A percentile compares a stretch with the other conserved stretches of the same genome.
These are phyloP conservation scores for Gleditsia sinensis DNA, from an alignment of 306 rosid species.

Conservation along the genomic window DNA sequence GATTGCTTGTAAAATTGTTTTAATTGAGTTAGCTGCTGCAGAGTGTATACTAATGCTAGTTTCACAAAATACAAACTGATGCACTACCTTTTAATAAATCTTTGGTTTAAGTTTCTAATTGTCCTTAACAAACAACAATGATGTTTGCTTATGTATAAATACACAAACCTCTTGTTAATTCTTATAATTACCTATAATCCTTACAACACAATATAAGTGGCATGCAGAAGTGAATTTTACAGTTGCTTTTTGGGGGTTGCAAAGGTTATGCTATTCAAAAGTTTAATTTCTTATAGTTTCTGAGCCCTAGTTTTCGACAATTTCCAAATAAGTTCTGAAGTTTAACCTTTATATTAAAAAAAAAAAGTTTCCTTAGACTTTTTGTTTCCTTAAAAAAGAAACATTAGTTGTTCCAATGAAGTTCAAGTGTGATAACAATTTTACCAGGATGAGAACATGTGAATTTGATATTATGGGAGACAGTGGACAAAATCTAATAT, in stretches of 20 bases:
- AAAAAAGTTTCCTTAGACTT: too few species aligned
- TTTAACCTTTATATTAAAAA: too few species aligned
- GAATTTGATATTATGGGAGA: neutral
- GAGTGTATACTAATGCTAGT: neutral
- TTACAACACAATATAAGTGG: neutral
- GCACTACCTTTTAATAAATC: neutral
- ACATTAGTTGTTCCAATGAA: too few species aligned
- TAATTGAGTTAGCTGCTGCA: too few species aligned
- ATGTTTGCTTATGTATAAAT: neutral
- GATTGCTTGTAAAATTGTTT: too few species aligned
- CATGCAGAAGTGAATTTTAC: neutral
- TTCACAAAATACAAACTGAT: neutral
- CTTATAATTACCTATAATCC: neutral
- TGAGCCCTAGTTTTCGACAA: too few species aligned
- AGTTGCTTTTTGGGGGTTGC: neutral
- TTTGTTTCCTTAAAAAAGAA: too few species aligned
- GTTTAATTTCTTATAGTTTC: neutral
- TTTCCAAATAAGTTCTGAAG: too few species aligned
- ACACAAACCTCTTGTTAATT: neutral
- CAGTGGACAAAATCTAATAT: neutral
- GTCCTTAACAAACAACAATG: neutral
- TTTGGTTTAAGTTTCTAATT: neutral
- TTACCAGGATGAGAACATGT: neutral
- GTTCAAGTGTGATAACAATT: neutral
- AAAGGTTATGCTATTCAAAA: neutral